phyloP scores from a whole-genome alignment of 805 yeast species.

The Metschnikowia cerradonensis region DNA sequence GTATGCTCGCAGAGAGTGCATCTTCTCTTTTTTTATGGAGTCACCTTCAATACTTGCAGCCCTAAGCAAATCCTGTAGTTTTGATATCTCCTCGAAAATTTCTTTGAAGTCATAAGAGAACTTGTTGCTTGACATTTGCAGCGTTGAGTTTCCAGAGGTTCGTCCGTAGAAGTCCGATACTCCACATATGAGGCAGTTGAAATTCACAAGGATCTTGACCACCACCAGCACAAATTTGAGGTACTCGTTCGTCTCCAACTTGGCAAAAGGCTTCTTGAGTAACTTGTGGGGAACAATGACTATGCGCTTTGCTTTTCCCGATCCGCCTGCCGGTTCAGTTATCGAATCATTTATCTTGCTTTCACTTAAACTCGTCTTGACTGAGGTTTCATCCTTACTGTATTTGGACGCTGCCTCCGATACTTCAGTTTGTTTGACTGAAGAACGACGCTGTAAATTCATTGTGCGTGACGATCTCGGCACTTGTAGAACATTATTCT shows the following conservation, averaged over 20 bases:
- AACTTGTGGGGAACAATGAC: slow-evolving; percentile 41
- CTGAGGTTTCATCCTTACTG: neutral
- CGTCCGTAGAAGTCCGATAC: neutral
- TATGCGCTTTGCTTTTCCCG: slow-evolving; percentile 19
- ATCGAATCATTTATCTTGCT: neutral
- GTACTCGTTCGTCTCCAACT: slow-evolving; percentile 34
- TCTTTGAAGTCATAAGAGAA: slow-evolving; percentile 18
- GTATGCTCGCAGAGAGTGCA: neutral
- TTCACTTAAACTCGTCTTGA: neutral
- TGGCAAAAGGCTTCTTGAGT: slow-evolving; percentile 37
- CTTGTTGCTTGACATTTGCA: neutral
- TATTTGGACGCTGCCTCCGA: neutral
- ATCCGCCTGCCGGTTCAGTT: neutral
- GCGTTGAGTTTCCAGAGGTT: neutral
- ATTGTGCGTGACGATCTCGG: slow-evolving; percentile 17
- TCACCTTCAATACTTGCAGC: neutral
- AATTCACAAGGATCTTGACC: slow-evolving; percentile 36
- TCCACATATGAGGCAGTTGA: slow-evolving; percentile 21
- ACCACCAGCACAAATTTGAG: slow-evolving; percentile 33
- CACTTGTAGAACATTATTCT: slow-evolving; percentile 13
- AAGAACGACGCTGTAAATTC: slow-evolving; percentile 14
- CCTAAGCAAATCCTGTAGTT: neutral
- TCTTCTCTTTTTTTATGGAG: neutral
- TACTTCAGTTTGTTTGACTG: neutral
- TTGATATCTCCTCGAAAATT: slow-evolving; percentile 14